These are phyloP conservation scores for Sutorius eximius DNA, from an alignment of 1,284 basidiomycete genomes.

Conservation along the genomic window DNA sequence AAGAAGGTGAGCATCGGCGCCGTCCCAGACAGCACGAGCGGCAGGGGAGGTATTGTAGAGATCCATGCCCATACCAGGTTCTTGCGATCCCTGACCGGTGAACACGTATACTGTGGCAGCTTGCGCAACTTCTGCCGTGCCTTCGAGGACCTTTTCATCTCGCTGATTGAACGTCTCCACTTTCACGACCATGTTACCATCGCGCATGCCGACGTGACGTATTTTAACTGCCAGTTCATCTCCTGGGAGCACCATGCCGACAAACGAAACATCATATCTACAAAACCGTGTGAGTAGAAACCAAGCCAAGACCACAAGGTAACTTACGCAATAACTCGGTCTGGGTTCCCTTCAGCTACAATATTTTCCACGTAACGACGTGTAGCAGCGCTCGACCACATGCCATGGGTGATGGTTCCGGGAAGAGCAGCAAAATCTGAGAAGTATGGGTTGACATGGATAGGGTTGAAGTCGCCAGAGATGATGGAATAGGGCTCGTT, in stretches of 20 bases:
- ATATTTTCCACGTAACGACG: conserved; percentile 92
- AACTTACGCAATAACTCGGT: conserved; percentile 82
- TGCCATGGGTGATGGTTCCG: conserved; percentile 96
- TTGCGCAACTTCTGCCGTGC: conserved; percentile 91
- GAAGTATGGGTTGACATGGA: conserved; percentile 99
- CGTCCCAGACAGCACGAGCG: conserved; percentile 96
- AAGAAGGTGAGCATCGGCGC: conserved; percentile 90
- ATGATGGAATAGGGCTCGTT: conserved; percentile 96
- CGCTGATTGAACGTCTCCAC: conserved; percentile 85
- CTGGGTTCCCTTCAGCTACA: conserved; percentile 89
- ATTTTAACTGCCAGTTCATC: conserved; percentile 89
- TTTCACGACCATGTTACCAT: conserved; percentile 90
- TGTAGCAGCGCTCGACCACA: conserved; percentile 96
- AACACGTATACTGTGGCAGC: conserved; percentile 95
- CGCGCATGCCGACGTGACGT: conserved; percentile 87
- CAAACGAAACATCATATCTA: conserved; percentile 89
- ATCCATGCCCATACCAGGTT: conserved; percentile 99
- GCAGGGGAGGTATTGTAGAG: conserved; percentile 91
- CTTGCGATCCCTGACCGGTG: conserved; percentile 98
- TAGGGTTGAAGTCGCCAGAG: conserved; percentile 97
- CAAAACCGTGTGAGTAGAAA: conserved; percentile 7
- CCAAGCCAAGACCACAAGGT: conserved; percentile 1
- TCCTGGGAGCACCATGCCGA: conserved; percentile 96
- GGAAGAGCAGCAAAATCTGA: conserved; percentile 91
- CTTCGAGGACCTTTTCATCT: conserved; percentile 90